phyloP scores from a whole-genome alignment of 1,284 basidiomycete species.

The Bondarzewia mesenterica region DNA sequence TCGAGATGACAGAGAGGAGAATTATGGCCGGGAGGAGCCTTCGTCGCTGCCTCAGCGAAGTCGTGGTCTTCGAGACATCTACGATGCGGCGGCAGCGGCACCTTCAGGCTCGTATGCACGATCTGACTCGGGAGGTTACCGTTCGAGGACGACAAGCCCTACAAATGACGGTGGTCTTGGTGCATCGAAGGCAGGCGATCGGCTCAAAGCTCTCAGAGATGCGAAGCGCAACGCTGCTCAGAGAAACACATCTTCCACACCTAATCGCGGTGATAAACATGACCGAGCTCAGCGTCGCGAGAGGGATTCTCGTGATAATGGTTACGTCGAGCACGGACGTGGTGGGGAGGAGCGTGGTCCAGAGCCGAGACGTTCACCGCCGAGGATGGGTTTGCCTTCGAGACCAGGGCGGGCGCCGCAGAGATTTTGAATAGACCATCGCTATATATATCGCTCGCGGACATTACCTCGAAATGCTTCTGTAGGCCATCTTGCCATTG shows the following conservation, averaged over 20 bases:
- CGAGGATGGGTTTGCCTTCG: conserved; percentile 21
- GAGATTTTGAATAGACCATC: not conserved
- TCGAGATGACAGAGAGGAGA: not conserved
- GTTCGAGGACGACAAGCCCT: not conserved
- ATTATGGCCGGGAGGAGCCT: not conserved
- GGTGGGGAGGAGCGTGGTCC: not conserved
- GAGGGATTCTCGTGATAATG: not conserved
- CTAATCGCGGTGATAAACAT: not conserved
- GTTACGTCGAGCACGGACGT: conserved; percentile 2
- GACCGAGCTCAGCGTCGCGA: not conserved
- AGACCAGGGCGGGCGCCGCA: conserved; percentile 13
- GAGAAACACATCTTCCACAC: conserved; percentile 7
- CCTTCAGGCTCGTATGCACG: not conserved
- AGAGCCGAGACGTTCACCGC: conserved; percentile 8
- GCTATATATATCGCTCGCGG: not conserved
- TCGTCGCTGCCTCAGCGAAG: conserved; percentile 2
- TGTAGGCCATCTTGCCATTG: not conserved
- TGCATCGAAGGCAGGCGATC: conserved; percentile 34
- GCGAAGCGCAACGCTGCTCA: conserved; percentile 35
- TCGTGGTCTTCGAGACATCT: conserved; percentile 29
- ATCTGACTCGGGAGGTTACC: conserved; percentile 1
- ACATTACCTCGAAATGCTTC: not conserved
- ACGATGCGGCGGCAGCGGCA: conserved; percentile 25
- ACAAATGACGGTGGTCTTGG: not conserved
- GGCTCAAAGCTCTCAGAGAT: conserved; percentile 45